Evolutionary conservation across 495 filamentous ascomycete genomes (phyloP).

Genomic region (Penicillium parvum): DNA sequence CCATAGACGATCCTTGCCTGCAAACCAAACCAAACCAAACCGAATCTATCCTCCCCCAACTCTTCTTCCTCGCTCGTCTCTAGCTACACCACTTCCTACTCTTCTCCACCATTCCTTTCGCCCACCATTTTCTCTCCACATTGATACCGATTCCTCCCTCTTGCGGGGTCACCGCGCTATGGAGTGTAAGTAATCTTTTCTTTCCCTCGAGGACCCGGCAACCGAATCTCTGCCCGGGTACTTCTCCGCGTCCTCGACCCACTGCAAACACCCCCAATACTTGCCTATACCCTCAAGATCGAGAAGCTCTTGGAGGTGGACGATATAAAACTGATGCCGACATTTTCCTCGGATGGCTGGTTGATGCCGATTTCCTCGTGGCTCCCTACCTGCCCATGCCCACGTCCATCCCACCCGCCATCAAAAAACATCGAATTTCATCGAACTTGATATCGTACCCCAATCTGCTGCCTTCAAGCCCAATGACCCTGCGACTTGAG

Average conservation of each 20-base stretch:
- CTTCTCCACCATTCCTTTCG: constrained; percentile 17
- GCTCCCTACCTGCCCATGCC: constrained; percentile 29
- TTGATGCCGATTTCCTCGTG: constrained; percentile 22
- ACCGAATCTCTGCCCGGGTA: constrained; percentile 36
- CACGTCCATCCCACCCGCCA: constrained; percentile 39
- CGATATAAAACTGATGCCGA: constrained; percentile 13
- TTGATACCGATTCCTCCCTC: constrained; percentile 29
- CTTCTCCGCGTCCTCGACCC: constrained; percentile 48
- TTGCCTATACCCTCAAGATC: too few species aligned
- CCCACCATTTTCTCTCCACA: constrained; percentile 29
- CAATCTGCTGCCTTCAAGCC: constrained; percentile 25
- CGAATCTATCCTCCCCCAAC: constrained; percentile 23
- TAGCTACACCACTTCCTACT: constrained; percentile 9
- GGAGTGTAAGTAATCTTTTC: constrained; percentile 45
- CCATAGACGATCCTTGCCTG: constrained; percentile 23
- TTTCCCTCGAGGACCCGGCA: constrained; percentile 5
- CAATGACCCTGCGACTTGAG: constrained; percentile 20
- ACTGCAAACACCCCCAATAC: too few species aligned
- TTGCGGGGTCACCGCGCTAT: constrained; percentile 50
- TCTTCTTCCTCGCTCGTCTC: constrained; percentile 26
- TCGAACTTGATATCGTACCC: constrained; percentile 34
- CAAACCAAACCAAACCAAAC: constrained; percentile 28
- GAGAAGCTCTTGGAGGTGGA: constrained; percentile 10
- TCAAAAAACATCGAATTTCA: constrained; percentile 40
- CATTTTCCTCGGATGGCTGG: constrained; percentile 16